phyloP scores from a whole-genome alignment of 2,329 filamentous ascomycete genomes.

The Rutstroemia sp. region DNA sequence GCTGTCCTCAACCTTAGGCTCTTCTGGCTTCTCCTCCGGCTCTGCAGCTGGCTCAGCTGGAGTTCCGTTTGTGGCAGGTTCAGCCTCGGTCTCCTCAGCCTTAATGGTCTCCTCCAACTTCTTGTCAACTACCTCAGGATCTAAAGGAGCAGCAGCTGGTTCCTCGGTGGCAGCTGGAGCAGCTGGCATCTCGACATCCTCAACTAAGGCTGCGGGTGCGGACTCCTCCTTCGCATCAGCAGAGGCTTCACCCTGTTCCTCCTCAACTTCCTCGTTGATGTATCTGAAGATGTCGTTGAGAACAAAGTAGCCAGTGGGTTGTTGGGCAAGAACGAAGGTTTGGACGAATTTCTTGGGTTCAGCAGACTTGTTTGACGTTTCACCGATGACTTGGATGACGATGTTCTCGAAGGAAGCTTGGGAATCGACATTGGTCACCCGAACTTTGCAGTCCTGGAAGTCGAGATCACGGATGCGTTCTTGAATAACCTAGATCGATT shows the following conservation, averaged over 20 bases:
- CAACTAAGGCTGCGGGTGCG: slow-evolving; percentile 19
- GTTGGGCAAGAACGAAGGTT: slow-evolving; percentile 93
- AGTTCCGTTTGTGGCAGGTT: slow-evolving; percentile 13
- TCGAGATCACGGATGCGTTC: slow-evolving; percentile 89
- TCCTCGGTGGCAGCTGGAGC: slow-evolving; percentile 30
- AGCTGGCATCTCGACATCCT: slow-evolving; percentile 30
- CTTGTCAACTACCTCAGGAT: slow-evolving; percentile 56
- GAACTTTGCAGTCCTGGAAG: slow-evolving; percentile 97
- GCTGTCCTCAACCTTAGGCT: slow-evolving; percentile 27
- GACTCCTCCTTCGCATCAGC: slow-evolving; percentile 25
- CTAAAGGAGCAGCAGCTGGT: slow-evolving; percentile 28
- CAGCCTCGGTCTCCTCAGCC: slow-evolving; percentile 32
- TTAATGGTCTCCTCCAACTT: slow-evolving; percentile 61
- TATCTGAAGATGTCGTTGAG: slow-evolving; percentile 98
- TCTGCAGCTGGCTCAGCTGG: slow-evolving; percentile 13
- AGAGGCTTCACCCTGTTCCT: slow-evolving; percentile 47
- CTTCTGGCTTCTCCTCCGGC: slow-evolving; percentile 29
- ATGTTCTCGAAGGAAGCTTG: slow-evolving; percentile 91
- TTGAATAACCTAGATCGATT: slow-evolving; percentile 65
- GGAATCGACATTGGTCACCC: slow-evolving; percentile 94
- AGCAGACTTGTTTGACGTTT: slow-evolving; percentile 88
- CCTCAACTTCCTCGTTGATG: slow-evolving; percentile 76
- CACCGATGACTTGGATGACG: slow-evolving; percentile 95
- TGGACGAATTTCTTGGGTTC: slow-evolving; percentile 95
- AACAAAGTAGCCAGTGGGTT: slow-evolving; percentile 96